phyloP scores from a whole-genome alignment of 768 basidiomycete species.

The Lentinula guzmanii region DNA sequence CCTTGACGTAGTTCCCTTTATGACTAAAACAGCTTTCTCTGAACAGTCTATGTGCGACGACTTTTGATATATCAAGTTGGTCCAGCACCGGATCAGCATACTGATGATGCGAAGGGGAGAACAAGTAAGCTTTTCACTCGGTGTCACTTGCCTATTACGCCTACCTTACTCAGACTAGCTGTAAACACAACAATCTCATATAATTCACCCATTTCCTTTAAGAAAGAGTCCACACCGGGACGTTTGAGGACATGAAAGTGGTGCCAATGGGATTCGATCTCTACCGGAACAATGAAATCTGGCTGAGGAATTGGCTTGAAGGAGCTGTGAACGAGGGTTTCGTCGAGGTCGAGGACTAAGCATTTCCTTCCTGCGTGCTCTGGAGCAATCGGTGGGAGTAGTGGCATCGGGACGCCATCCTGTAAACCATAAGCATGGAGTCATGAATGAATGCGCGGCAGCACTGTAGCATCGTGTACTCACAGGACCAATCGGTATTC shows the following conservation, averaged over 20 bases:
- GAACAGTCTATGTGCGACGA: slow-evolving; percentile 92
- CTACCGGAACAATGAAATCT: slow-evolving; percentile 98
- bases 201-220: slow-evolving; percentile 97
- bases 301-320: slow-evolving; percentile 97
- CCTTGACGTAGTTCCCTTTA: slow-evolving; percentile 99
- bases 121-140: background rate
- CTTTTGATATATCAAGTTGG: slow-evolving; percentile 85
- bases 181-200: slow-evolving; percentile 99
- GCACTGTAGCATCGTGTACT: slow-evolving; percentile 23
- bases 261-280: slow-evolving; percentile 97
- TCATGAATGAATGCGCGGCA: background rate
- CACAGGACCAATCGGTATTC: slow-evolving; percentile 91
- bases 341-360: slow-evolving; percentile 93
- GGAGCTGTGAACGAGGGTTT: slow-evolving; percentile 94
- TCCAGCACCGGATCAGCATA: slow-evolving; percentile 99
- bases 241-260: slow-evolving; percentile 99
- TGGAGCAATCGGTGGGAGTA: slow-evolving; percentile 79
- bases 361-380: slow-evolving; percentile 89
- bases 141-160: slow-evolving; percentile 13
- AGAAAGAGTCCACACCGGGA: slow-evolving; percentile 94
- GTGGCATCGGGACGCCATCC: slow-evolving; percentile 83
- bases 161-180: slow-evolving; percentile 92
- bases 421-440: background rate
- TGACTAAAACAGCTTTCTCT: slow-evolving; percentile 99
- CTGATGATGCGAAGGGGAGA: slow-evolving; percentile 30